Evolutionary conservation across 192 early-diverging fungal genomes (phyloP), one percentile per base, ranked within the genome.

Genomic region (Chytriomyces confervae): DNA sequence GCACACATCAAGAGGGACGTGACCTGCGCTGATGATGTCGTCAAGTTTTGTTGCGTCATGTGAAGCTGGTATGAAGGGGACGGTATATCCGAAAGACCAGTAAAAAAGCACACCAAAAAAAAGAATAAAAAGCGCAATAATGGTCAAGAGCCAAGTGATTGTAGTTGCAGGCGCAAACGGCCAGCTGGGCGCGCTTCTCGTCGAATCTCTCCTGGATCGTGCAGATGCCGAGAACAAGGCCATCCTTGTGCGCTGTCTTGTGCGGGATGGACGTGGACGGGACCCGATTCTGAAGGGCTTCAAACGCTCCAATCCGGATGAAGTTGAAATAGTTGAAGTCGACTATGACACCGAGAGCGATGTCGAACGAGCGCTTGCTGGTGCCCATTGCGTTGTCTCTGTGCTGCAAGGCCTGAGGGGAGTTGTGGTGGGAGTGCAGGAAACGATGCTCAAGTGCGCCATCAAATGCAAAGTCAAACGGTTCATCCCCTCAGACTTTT

Each of bases 361-460:
- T 3, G 11, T 65, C 43, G 63, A 13, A 2, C 10, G 24, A 24
- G 63, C 43, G 63, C 11, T 65, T 13, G 13, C 24, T 2, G 63
- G 63, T 13, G 63, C 63, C 63, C 13, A 20, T 4, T 13, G 16
- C 13, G 63, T 65, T 11, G 18, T 65, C 16, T 65, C 63, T 11
- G 13, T 11, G 81, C 75, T 93, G 90, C 72, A 91, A 68, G 2
- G 83, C 84, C 68, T 86, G 86, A 7, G 78, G 72, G 53, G 90
- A 62, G 50, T 87, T 77, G 1, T 70, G 72, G 7, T 83, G 66
- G 24, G 63, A 77, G n/a, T 84, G 79, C 20, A 83, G 73, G 69
- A 84, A 85, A 0, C 77, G 24, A 10, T 81, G 76, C 27, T 84
- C 81, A 24, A 65, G 24, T 11, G 16, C 24, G 63, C 63, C 24